Evolutionary conservation across 441 rosid species (phyloP).

Genomic region (Sinapis alba): DNA sequence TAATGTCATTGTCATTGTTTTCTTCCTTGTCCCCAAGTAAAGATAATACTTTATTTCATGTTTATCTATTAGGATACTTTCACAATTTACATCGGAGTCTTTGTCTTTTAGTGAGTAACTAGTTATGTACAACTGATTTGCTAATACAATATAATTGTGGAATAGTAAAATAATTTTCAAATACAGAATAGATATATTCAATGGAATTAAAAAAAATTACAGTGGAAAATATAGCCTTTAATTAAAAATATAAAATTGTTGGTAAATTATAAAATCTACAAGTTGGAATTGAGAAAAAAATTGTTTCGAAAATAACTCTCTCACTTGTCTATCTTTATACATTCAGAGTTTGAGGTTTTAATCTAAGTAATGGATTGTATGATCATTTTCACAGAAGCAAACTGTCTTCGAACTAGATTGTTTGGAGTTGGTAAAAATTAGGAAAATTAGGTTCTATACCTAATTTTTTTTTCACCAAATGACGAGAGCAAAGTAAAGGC

Average conservation of each 20-base stretch:
- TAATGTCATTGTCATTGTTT: conserved; percentile 28
- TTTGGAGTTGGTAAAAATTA: too few species aligned
- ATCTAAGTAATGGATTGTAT: neutral
- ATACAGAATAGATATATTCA: neutral
- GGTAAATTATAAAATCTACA: neutral
- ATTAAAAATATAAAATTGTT: neutral
- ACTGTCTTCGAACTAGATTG: neutral
- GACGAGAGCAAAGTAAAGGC: too few species aligned
- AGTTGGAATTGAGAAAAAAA: neutral
- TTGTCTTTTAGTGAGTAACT: too few species aligned
- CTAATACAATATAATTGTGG: neutral
- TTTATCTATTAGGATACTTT: conserved; percentile 9
- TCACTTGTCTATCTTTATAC: neutral
- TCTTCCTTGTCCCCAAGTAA: conserved; percentile 26
- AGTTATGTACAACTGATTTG: neutral
- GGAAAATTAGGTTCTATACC: too few species aligned
- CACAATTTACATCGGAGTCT: neutral
- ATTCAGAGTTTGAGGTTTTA: neutral
- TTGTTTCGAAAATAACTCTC: neutral
- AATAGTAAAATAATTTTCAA: neutral
- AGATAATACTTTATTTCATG: conserved; percentile 15
- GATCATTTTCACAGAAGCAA: neutral
- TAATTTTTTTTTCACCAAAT: too few species aligned
- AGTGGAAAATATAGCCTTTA: neutral
- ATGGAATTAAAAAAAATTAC: neutral